Percentiles rank a stretch among this genome's conserved stretches.
Conservation (phyloP, 2,329 filamentous ascomycete genomes). For the Neonectria punicea region DNA sequence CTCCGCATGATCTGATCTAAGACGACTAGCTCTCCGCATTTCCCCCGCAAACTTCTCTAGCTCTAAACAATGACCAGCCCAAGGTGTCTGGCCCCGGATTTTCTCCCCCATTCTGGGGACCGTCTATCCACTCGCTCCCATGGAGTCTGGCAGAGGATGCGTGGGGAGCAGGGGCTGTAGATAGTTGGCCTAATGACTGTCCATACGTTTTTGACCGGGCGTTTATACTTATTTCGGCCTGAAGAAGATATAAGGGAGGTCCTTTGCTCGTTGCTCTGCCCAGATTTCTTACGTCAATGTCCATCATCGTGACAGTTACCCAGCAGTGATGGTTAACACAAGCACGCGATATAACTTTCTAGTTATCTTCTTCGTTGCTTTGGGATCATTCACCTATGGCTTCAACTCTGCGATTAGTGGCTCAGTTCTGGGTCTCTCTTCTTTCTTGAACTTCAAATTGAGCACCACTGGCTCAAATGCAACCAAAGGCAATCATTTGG, state of each 20-base stretch:
- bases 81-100: not conserved
- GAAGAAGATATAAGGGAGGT: not conserved
- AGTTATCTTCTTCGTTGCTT: constrained; percentile 8
- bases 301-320: not conserved
- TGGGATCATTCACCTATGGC: constrained; percentile 9
- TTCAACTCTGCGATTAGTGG: constrained; percentile 11
- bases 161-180: not conserved
- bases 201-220: not conserved
- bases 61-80: not conserved
- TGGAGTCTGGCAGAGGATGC: not conserved
- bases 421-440: not conserved
- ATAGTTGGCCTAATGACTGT: not conserved
- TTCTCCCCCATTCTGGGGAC: not conserved
- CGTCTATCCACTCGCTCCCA: not conserved
- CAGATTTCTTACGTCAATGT: not conserved
- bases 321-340: not conserved
- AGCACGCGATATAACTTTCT: constrained; percentile 7
- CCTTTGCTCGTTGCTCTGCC: not conserved
- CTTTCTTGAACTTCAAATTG: constrained; percentile 1
- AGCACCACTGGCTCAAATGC: constrained; percentile 5
- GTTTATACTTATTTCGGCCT: not conserved
- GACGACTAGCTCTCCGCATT: not conserved
- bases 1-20: not conserved
- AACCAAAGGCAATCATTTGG: not conserved
- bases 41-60: not conserved